A percentile compares a stretch with the other conserved stretches of the same genome.
Conservation (phyloP, 208 protist species). For the Crithidia acanthocephali region DNA sequence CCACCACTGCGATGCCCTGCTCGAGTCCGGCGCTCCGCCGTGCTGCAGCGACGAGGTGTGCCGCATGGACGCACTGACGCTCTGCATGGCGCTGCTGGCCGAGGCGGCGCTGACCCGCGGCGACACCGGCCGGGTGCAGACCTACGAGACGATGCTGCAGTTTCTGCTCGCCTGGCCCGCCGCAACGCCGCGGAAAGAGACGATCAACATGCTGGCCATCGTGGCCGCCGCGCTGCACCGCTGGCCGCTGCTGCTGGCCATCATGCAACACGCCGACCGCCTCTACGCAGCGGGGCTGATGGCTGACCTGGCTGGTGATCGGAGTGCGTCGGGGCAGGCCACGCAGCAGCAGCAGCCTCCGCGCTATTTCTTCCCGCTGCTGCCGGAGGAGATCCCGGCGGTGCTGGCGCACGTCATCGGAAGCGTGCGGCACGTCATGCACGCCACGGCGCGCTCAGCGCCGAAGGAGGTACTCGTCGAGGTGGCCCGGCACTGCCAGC, state of each 20-base stretch:
- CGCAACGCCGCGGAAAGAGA: slow-evolving; percentile 50
- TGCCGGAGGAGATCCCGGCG: slow-evolving; percentile 54
- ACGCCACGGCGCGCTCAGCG: slow-evolving; percentile 50
- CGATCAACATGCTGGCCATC: slow-evolving; percentile 66
- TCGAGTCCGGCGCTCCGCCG: slow-evolving; percentile 16
- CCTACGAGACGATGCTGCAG: slow-evolving; percentile 50
- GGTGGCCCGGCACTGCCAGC: slow-evolving; percentile 55
- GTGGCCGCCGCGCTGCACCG: slow-evolving; percentile 40
- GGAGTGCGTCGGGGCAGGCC: no score
- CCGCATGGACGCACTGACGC: slow-evolving; percentile 51
- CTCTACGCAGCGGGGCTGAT: slow-evolving; percentile 26
- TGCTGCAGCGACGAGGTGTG: slow-evolving; percentile 32
- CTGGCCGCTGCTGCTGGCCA: slow-evolving; percentile 56
- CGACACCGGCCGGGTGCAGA: slow-evolving; percentile 17
- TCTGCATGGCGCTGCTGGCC: slow-evolving; percentile 52
- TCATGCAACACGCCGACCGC: slow-evolving; percentile 49
- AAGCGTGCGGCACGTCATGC: slow-evolving; percentile 67
- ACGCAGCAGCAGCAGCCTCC: neutral
- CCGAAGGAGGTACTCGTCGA: slow-evolving; percentile 57
- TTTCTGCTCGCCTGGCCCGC: slow-evolving; percentile 53
- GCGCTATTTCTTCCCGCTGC: slow-evolving; percentile 59
- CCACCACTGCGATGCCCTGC: slow-evolving; percentile 36
- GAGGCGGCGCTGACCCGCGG: slow-evolving; percentile 35
- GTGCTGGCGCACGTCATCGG: slow-evolving; percentile 56
- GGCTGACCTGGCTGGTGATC: neutral